Evolutionary conservation across 176 grass and related monocot genomes (phyloP), one percentile per base, ranked within the genome.

Genomic region (Microstegium vimineum): DNA sequence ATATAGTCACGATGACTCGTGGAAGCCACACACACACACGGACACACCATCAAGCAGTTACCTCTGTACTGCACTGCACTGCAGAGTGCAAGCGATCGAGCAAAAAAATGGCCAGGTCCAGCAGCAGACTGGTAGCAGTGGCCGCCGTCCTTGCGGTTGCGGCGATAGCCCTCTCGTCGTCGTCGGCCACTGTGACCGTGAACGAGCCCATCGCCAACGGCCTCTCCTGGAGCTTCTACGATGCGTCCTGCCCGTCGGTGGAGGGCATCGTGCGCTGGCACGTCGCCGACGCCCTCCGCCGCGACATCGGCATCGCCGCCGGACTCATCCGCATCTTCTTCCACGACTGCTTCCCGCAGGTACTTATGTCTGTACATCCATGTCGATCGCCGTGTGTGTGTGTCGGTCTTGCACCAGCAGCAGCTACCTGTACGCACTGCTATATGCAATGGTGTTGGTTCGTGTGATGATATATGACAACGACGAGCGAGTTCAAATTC

Each of bases 261-360:
- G 74, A 86, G 83, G 32, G 6, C 79, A 86, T 89, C 69, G 79
- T 89, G 33, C 40, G 70, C 35, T 54, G 15, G 66, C 7, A 75
- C 11, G 77, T 92, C 25, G 2, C 4, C 5, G 60, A 66, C 25
- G 83, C 66, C 0, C 75, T 92, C 79, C 26, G 35, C 2, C 66
- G 64, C 12, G 86, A 92, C 63, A 30, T 57, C 6, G 86, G 86
- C 62, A 68, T 92, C 69, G 86, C 86, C 36, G 83, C 83, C 28
- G 90, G 86, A 0, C 74, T 92, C 70, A 51, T 92, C 69, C 90
- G 90, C 33, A 78, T 92, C 83, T 62, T 86, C 42, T 89, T 89
- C 69, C 90, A 92, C 68, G 90, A 92, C 69, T 92, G 90, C 90
- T 92, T 92, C 65, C 83, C 87, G 16, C 86, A 91, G 71, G 84